Conservation (phyloP, 2,329 filamentous ascomycete genomes). For the Pyrenochaeta sp. region DNA sequence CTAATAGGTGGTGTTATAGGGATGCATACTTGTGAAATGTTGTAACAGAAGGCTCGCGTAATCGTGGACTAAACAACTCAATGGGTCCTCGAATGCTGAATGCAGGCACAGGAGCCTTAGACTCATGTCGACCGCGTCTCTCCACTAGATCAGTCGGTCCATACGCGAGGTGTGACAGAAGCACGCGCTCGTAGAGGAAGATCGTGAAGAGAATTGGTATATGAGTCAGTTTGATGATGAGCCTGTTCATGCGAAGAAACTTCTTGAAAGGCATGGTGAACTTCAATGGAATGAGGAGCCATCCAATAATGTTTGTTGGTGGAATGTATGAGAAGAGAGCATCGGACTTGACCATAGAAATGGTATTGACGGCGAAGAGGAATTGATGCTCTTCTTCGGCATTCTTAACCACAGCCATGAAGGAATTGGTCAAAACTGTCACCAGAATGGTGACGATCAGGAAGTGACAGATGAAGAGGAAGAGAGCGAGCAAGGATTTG, state of each 20-base stretch:
- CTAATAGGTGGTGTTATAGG: too few species aligned
- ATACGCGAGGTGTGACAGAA: constrained; percentile 77
- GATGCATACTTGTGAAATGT: constrained; percentile 94
- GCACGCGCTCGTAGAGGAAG: constrained; percentile 82
- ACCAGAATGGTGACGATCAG: constrained; percentile 93
- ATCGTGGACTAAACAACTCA: constrained; percentile 77
- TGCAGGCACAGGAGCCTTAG: constrained; percentile 59
- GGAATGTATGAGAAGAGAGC: constrained; percentile 93
- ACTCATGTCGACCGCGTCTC: constrained; percentile 67
- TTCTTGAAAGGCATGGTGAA: constrained; percentile 80
- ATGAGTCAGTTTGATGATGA: constrained; percentile 89
- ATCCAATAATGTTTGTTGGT: constrained; percentile 89
- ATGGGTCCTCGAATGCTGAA: constrained; percentile 48
- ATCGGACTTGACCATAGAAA: constrained; percentile 98
- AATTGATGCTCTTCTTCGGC: constrained; percentile 92
- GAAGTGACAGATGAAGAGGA: constrained; percentile 95
- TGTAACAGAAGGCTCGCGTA: constrained; percentile 85
- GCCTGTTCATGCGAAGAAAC: constrained; percentile 88
- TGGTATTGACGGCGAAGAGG: constrained; percentile 94
- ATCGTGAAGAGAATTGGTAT: constrained; percentile 87
- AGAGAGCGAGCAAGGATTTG: constrained; percentile 76
- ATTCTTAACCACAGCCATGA: constrained; percentile 93
- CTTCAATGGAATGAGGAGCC: constrained; percentile 83
- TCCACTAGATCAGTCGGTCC: constrained; percentile 89
- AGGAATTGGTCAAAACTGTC: constrained; percentile 94